phyloP scores from a whole-genome alignment of 495 filamentous ascomycete species.

The Neurospora discreta region DNA sequence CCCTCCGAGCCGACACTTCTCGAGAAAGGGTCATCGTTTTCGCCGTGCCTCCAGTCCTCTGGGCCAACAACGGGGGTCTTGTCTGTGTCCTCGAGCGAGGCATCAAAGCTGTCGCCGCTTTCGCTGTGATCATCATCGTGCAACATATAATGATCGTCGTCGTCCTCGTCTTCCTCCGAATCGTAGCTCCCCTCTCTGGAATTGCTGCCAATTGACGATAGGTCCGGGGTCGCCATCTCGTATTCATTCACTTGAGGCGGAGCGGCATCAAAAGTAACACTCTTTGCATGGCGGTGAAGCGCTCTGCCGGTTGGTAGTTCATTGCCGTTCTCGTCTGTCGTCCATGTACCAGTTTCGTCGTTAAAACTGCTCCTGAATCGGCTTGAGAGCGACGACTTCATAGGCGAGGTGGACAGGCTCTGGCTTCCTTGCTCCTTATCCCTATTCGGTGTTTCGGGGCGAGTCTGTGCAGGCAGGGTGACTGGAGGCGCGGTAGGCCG shows the following conservation, averaged over 20 bases:
- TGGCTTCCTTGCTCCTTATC: slow-evolving; percentile 31
- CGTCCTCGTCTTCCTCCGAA: slow-evolving; percentile 59
- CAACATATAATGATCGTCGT: slow-evolving; percentile 61
- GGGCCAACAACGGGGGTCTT: slow-evolving; percentile 95
- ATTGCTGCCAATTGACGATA: slow-evolving; percentile 76
- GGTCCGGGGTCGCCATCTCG: slow-evolving; percentile 91
- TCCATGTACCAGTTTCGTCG: slow-evolving; percentile 58
- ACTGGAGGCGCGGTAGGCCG: slow-evolving; percentile 20
- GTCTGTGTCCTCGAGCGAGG: slow-evolving; percentile 84
- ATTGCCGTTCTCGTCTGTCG: slow-evolving; percentile 46
- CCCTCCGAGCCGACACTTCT: slow-evolving; percentile 51
- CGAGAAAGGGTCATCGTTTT: slow-evolving; percentile 63
- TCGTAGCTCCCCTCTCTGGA: slow-evolving; percentile 90
- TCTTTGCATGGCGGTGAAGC: slow-evolving; percentile 78
- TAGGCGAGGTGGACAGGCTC: slow-evolving; percentile 45
- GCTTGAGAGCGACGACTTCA: slow-evolving; percentile 73
- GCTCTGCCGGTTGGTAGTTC: slow-evolving; percentile 47
- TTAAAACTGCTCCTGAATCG: slow-evolving; percentile 66
- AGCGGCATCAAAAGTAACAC: slow-evolving; percentile 89
- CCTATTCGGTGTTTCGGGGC: slow-evolving; percentile 54
- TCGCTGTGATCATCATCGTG: slow-evolving; percentile 59
- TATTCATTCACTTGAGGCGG: slow-evolving; percentile 94
- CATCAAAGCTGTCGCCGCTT: slow-evolving; percentile 85
- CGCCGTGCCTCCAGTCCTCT: slow-evolving; percentile 83
- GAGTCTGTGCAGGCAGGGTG: slow-evolving; percentile 5